phyloP scores from a whole-genome alignment of 257 asterid genomes.

The Echium plantagineum region DNA sequence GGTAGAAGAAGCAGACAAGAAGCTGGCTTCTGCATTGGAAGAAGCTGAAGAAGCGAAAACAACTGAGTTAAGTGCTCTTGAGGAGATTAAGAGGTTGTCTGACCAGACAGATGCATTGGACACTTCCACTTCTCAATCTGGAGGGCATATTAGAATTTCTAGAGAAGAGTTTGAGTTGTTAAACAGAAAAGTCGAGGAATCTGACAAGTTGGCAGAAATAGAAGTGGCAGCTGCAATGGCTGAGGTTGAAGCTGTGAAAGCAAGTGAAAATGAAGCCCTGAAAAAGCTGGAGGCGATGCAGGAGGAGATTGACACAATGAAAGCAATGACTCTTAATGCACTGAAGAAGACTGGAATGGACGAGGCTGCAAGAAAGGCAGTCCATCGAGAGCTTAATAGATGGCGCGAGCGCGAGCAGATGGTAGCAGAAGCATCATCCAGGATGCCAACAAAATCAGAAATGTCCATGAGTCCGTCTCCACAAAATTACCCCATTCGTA shows the following conservation, averaged over 20 bases:
- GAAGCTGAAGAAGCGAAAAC: constrained; percentile 74
- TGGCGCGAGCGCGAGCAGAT: constrained; percentile 77
- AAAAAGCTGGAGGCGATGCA: constrained; percentile 43
- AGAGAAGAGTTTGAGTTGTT: constrained; percentile 58
- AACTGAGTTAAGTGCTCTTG: constrained; percentile 55
- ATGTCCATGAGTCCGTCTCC: constrained; percentile 35
- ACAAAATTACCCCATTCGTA: constrained; percentile 20
- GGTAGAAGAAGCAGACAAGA: constrained; percentile 63
- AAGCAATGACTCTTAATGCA: constrained; percentile 47
- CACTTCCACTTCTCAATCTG: constrained; percentile 47
- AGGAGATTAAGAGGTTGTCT: constrained; percentile 49
- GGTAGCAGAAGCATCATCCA: constrained; percentile 32
- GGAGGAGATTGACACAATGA: constrained; percentile 58
- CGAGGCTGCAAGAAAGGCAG: constrained; percentile 74
- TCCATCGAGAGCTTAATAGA: constrained; percentile 78
- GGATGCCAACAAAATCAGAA: constrained; percentile 53
- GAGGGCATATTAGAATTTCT: constrained; percentile 55
- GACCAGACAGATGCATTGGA: constrained; percentile 55
- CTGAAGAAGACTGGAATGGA: constrained; percentile 77
- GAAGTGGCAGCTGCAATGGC: constrained; percentile 82
- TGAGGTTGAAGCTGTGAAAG: constrained; percentile 73
- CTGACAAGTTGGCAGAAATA: constrained; percentile 51
- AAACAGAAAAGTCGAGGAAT: constrained; percentile 61
- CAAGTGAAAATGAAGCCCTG: constrained; percentile 66
- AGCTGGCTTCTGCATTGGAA: constrained; percentile 37